Conservation (phyloP, 768 basidiomycete genomes). For the Rhizopogon vinicolor region DNA sequence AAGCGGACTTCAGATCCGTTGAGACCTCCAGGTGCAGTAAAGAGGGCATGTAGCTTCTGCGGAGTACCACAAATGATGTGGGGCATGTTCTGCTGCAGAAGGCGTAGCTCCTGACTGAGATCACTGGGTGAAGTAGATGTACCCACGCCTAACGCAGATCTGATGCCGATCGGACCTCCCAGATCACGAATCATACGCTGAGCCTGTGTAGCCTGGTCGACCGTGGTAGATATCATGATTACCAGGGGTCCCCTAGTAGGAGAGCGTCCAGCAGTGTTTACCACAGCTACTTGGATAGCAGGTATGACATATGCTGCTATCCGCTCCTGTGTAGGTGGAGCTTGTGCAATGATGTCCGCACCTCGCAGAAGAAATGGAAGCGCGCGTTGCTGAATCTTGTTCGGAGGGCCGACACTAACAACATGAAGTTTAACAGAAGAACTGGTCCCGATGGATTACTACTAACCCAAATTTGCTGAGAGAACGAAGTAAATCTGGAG, state of each 20-base stretch:
- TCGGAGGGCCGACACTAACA: conserved; percentile 88
- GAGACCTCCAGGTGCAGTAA: conserved; percentile 75
- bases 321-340: conserved; percentile 96
- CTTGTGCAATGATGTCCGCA: conserved; percentile 97
- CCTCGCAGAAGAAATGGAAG: conserved; percentile 92
- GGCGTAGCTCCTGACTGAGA: conserved; percentile 69
- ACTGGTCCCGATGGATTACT: neutral
- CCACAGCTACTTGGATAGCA: conserved; percentile 77
- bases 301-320: conserved; percentile 97
- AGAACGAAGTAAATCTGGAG: conserved; percentile 83
- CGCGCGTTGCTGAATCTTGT: conserved; percentile 97
- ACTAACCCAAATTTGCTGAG: conserved; percentile 91
- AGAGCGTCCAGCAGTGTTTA: conserved; percentile 50
- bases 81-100: conserved; percentile 87
- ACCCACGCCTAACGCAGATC: conserved; percentile 86
- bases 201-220: conserved; percentile 97
- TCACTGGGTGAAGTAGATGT: conserved; percentile 59
- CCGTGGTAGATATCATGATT: conserved; percentile 95
- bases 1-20: conserved; percentile 84
- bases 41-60: conserved; percentile 90
- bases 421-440: conserved; percentile 2
- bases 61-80: conserved; percentile 97
- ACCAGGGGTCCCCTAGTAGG: conserved; percentile 75
- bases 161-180: conserved; percentile 88
- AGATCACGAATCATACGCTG: conserved; percentile 93